Evolutionary conservation across 495 filamentous ascomycete species (phyloP), one percentile per base, ranked within the genome.

Genomic region (Talaromyces thailandensis): DNA sequence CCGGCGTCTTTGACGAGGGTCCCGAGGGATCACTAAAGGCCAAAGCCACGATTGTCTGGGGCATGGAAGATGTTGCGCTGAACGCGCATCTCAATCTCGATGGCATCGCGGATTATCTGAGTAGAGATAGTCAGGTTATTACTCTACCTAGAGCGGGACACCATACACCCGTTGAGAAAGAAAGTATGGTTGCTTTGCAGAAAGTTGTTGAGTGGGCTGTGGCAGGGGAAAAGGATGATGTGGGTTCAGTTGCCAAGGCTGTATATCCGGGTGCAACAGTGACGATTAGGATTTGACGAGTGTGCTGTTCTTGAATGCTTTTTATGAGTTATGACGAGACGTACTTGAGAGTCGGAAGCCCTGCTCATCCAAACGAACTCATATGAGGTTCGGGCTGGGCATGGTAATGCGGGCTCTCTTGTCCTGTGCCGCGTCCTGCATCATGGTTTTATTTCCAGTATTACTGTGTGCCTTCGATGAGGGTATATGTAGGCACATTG

Each of bases 11-110:
- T 59, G 75, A 81, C 24, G 76, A 81, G 16, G 74, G 74, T 0
- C 72, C 75, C 6, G 63, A 69, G 5, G 79, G 81, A 0, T 66
- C 71, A 8, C 60, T 85, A 26, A 80, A 79, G 58, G 75, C 77
- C 25, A 72, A 68, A 26, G 70, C 79, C 6, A 84, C 82, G 18
- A 63, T 84, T n/a, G 61, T 85, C 25, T 81, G 79, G 73, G 82
- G 83, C n/a, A 65, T 75, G 65, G 63, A 75, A 25, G 82, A 85
- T 63, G 51, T 67, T 48, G 76, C 76, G 16, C 64, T 79, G 12
- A 69, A 75, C 37, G 65, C 61, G 24, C 68, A 67, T n/a, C 64
- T 80, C 23, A 76, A 74, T 52, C 65, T 80, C 16, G 73, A 75
- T 64, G 78, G 78, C 0, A 77, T 80, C 18, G 62, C 67, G 1